A percentile compares a stretch with the other conserved stretches of the same genome.
These are phyloP conservation scores for Diplodia sapinea DNA, from an alignment of 2,329 filamentous ascomycete genomes.

Conservation along the genomic window DNA sequence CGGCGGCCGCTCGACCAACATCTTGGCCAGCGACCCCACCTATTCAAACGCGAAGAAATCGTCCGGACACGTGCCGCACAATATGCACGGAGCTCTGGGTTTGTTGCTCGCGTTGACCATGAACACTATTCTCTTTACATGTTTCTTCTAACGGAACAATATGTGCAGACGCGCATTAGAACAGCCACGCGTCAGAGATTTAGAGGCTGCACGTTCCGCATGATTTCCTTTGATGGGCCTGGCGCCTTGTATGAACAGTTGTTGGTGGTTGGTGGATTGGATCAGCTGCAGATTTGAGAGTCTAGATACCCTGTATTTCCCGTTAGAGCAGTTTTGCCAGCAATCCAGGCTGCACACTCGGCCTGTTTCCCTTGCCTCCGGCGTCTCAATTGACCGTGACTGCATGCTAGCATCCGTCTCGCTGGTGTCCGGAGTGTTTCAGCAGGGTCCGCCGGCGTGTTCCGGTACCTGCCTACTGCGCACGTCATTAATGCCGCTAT, in stretches of 20 bases:
- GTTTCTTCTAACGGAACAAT: slow-evolving; percentile 21
- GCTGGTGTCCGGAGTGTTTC: background rate
- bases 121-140: slow-evolving; percentile 20
- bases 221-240: slow-evolving; percentile 9
- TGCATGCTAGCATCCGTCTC: background rate
- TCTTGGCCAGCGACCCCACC: slow-evolving; percentile 49
- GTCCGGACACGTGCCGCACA: slow-evolving; percentile 13
- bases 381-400: background rate
- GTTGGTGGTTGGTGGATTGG: slow-evolving; percentile 24
- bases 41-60: slow-evolving; percentile 42
- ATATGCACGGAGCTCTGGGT: slow-evolving; percentile 24
- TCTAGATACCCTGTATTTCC: slow-evolving; percentile 24
- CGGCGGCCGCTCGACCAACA: slow-evolving; percentile 57
- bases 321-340: slow-evolving; percentile 10
- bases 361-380: background rate
- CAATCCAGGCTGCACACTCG: background rate
- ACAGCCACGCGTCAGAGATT: background rate
- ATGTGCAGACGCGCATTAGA: slow-evolving; percentile 2
- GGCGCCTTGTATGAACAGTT: slow-evolving; percentile 14
- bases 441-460: background rate
- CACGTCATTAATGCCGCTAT: slow-evolving; percentile 14
- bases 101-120: slow-evolving; percentile 29
- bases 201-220: background rate
- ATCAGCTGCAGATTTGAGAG: slow-evolving; percentile 13
- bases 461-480: slow-evolving; percentile 2